Base-by-base conservation (phyloP, 306 rosid genomes). In the Quercus agrifolia region DNA sequence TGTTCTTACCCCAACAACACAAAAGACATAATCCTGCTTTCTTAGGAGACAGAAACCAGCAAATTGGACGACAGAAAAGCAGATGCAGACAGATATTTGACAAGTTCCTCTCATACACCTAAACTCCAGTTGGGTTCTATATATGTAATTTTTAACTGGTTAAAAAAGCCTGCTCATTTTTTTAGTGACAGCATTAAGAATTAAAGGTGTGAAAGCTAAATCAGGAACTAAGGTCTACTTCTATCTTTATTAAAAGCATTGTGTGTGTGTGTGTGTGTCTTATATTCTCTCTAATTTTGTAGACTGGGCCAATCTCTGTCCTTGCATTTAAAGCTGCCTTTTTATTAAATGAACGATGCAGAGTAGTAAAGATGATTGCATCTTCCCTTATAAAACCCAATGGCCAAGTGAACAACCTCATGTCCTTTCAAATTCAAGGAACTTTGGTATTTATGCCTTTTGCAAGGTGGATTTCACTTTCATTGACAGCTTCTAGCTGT, bases 401-500 rank as follows among this genome's bases (percentile, higher is more conserved):
- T 84, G 87, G 71, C 78, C 70, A 74, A 64, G 68, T 80, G 91
- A 88, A 82, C 86, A 81, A 84, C 88, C 82, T 84, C 41, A 70
- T 82, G 92, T 94, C 97, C 85, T 92, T 90, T 88, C 89, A 86
- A 85, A 87, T 89, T 88, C 75, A 89, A 87, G 76, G 77, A 79
- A 78, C 84, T 70, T 70, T 73, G 71, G 68, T 78, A 33, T 88
- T 74, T 84, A 81, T 91, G 86, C 83, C 77, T 74, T 80, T 72
- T 85, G 63, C 33, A 38, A 59, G 78, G 69, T 79, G 62, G 58
- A 74, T 87, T 89, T 91, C 93, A 79, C 88, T 89, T 89, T 89
- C 92, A 84, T 78, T 88, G 87, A 86, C 91, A 82, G 83, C 86
- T 86, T 91, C 97, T 87, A 88, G 84, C 97, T 92, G 87, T 82